Conservation (phyloP, 2,329 filamentous ascomycete species). For the Fusarium floridanum region DNA sequence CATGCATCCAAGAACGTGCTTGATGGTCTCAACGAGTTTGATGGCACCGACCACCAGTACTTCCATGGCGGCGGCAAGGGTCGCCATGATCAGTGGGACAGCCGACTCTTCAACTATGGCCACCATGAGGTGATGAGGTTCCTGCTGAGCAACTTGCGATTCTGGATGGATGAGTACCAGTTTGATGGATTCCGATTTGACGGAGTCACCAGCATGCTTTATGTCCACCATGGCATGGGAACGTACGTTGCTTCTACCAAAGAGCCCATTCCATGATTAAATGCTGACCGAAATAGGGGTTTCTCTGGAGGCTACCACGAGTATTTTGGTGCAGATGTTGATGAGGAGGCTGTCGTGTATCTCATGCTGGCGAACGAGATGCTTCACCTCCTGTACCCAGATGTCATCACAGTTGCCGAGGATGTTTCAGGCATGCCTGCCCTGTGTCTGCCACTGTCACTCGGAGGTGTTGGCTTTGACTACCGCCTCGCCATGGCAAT, state of each 20-base stretch:
- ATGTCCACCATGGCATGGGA: conserved; percentile 94
- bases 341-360: conserved; percentile 94
- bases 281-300: conserved; percentile 66
- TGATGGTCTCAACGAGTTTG: conserved; percentile 95
- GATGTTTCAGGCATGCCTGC: conserved; percentile 99
- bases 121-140: conserved; percentile 96
- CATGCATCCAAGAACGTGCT: conserved; percentile 98
- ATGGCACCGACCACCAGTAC: conserved; percentile 94
- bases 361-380: conserved; percentile 97
- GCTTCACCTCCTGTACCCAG: conserved; percentile 90
- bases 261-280: neutral
- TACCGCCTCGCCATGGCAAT: conserved; percentile 98
- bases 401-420: conserved; percentile 91
- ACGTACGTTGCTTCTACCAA: conserved; percentile 71
- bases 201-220: conserved; percentile 98
- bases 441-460: conserved; percentile 85
- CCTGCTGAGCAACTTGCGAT: conserved; percentile 91
- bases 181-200: conserved; percentile 99
- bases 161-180: conserved; percentile 99
- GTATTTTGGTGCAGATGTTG: conserved; percentile 90
- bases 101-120: conserved; percentile 96
- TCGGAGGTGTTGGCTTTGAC: conserved; percentile 96
- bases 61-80: conserved; percentile 91
- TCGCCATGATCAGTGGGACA: conserved; percentile 94
- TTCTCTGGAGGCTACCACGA: conserved; percentile 99